phyloP scores from a whole-genome alignment of 176 grass and related monocot species.

The Oryza glaberrima region DNA sequence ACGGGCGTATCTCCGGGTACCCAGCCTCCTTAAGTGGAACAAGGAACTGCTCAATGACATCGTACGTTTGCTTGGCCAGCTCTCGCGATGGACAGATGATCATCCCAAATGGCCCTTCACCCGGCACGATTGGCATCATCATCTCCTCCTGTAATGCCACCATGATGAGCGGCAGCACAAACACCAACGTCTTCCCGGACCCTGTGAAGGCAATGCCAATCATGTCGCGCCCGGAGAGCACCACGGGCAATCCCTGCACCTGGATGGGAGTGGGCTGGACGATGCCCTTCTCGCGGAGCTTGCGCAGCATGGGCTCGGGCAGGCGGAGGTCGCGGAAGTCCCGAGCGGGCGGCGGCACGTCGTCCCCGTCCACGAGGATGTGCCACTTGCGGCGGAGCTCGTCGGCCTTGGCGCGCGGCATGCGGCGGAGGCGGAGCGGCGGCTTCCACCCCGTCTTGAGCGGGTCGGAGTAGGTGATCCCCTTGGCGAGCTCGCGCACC shows the following conservation, averaged over 20 bases:
- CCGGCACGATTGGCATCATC: slow-evolving; percentile 80
- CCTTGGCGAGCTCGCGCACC: slow-evolving; percentile 76
- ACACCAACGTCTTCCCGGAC: slow-evolving; percentile 83
- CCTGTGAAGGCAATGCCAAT: slow-evolving; percentile 94
- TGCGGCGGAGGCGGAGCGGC: slow-evolving; percentile 56
- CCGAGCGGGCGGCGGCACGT: slow-evolving; percentile 69
- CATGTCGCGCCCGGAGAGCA: slow-evolving; percentile 88
- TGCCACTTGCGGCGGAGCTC: slow-evolving; percentile 73
- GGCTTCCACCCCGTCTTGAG: slow-evolving; percentile 70
- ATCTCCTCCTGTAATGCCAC: slow-evolving; percentile 80
- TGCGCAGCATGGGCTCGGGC: slow-evolving; percentile 70
- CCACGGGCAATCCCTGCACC: slow-evolving; percentile 78
- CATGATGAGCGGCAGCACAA: slow-evolving; percentile 88
- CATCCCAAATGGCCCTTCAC: slow-evolving; percentile 87
- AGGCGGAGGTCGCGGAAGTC: slow-evolving; percentile 76
- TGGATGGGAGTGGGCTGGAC: slow-evolving; percentile 94
- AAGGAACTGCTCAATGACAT: slow-evolving; percentile 79
- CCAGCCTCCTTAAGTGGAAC: slow-evolving; percentile 53
- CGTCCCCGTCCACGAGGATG: slow-evolving; percentile 85
- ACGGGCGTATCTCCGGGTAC: slow-evolving; percentile 72
- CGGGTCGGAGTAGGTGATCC: slow-evolving; percentile 67
- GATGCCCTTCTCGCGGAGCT: slow-evolving; percentile 77
- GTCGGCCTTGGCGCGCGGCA: slow-evolving; percentile 54
- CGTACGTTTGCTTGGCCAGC: slow-evolving; percentile 88
- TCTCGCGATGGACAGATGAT: slow-evolving; percentile 86